These are phyloP conservation scores for Dothistroma septosporum DNA, from an alignment of 2,329 filamentous ascomycete species.

Conservation along the genomic window DNA sequence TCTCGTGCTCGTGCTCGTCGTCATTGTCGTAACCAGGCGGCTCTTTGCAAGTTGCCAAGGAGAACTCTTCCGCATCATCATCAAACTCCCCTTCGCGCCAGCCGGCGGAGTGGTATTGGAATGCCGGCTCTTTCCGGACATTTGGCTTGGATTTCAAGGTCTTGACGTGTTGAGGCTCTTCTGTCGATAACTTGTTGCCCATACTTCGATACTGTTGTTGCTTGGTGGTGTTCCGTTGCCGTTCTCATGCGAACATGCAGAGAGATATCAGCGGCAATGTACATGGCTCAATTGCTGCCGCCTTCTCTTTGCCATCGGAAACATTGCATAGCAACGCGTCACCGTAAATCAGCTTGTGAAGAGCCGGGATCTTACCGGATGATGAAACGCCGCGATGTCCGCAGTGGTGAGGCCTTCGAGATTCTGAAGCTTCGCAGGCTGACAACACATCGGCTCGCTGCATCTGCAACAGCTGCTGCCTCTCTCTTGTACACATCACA, in stretches of 20 bases:
- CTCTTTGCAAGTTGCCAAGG: constrained; percentile 4
- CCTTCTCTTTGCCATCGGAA: not conserved
- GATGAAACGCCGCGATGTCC: not conserved
- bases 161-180: constrained; percentile 1
- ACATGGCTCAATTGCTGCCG: not conserved
- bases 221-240: not conserved
- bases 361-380: not conserved
- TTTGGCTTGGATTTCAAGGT: not conserved
- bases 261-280: not conserved
- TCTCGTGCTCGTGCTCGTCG: constrained; percentile 7
- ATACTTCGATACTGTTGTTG: not conserved
- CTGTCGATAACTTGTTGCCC: not conserved
- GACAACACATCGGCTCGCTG: not conserved
- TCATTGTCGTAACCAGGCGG: constrained; percentile 5
- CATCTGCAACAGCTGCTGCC: not conserved
- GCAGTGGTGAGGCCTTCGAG: not conserved
- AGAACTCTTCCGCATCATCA: constrained; percentile 7
- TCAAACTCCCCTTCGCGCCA: constrained; percentile 7
- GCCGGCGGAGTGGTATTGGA: constrained; percentile 7
- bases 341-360: not conserved
- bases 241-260: not conserved
- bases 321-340: not conserved
- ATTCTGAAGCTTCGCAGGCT: not conserved
- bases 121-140: constrained; percentile 4
- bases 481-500: not conserved